Conservation (phyloP, 345 rosid species). For the Moringa oleifera region DNA sequence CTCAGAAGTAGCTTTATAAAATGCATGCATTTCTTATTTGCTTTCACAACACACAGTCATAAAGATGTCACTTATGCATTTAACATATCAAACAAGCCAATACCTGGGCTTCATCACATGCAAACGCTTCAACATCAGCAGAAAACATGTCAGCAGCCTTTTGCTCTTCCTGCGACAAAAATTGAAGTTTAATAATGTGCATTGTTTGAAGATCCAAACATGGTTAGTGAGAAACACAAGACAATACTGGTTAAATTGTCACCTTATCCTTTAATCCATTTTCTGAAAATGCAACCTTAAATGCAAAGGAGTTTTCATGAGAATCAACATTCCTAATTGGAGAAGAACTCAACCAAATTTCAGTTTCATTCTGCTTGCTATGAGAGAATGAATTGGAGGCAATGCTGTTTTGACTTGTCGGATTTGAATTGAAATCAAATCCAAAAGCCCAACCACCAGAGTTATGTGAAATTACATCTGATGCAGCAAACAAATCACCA, state of each 20-base stretch:
- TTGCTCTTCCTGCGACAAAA: slow-evolving; percentile 21
- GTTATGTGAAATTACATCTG: slow-evolving; percentile 22
- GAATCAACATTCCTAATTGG: slow-evolving; percentile 17
- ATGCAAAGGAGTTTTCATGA: slow-evolving; percentile 44
- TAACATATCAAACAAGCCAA: slow-evolving; percentile 8
- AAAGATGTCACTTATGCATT: background rate
- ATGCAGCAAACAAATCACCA: slow-evolving; percentile 15
- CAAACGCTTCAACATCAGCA: slow-evolving; percentile 14
- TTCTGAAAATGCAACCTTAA: slow-evolving; percentile 39
- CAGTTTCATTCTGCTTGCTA: slow-evolving; percentile 17
- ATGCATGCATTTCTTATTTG: too few relatives aligned
- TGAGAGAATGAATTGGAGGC: slow-evolving; percentile 13
- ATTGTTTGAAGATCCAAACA: slow-evolving; percentile 4
- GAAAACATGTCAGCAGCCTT: slow-evolving; percentile 16
- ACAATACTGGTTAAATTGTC: slow-evolving; percentile 12
- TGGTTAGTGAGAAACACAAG: background rate
- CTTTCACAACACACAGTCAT: too few relatives aligned
- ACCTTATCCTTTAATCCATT: slow-evolving; percentile 36
- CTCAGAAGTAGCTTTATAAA: background rate
- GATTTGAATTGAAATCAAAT: slow-evolving; percentile 23
- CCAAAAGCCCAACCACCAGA: slow-evolving; percentile 34
- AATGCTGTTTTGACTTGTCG: slow-evolving; percentile 13
- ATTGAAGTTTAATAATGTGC: background rate
- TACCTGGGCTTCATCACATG: slow-evolving; percentile 21
- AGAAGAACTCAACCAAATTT: slow-evolving; percentile 19